Evolutionary conservation across 805 yeast species (phyloP), one percentile per base, ranked within the genome.

Genomic region (Ogataea philodendri): DNA sequence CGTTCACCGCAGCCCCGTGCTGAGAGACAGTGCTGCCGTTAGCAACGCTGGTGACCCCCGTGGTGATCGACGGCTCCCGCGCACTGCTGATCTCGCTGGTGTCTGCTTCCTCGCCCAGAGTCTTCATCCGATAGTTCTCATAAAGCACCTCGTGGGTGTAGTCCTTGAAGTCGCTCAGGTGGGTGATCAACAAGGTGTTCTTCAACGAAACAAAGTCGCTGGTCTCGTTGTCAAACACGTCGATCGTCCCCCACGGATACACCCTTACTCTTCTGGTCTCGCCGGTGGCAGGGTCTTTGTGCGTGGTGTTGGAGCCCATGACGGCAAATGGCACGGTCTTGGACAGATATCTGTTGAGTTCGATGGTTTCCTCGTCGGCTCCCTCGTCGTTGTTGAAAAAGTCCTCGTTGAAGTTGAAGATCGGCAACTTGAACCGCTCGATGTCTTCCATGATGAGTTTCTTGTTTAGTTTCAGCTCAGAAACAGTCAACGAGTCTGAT

Each of bases 121-220:
- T 48, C 34, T 80, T 87, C 7, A 96, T 84, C 71, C 97, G 81
- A 63, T 88, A 88, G 35, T 79, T 81, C 61, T 88, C 97, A 60
- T 88, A 88, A 45, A 88, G 66, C 25, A 80, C 73, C 57, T 87
- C 95, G 58, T 84, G 94, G 6, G 97, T 88, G 53, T 76, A 72
- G 52, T 88, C 96, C 63, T 86, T 86, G 61, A 88, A 77, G 56
- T 88, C 96, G 57, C 81, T 81, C 61, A 88, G 72, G 63, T 87
- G 96, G 11, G 93, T 79, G 52, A 84, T 82, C 53, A 88, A 72
- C 41, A 88, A 66, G 4, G 88, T 76, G 53, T 85, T 86, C 59
- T 88, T 79, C 59, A 88, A 70, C 26, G 84, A 74, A 27, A 85
- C 75, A 57, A 88, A 84, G 61, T 88, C 96, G 46, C 87, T 81